Percentiles rank a stretch among this genome's conserved stretches.
These are phyloP conservation scores for Blastomyces emzantsi DNA, from an alignment of 2,329 filamentous ascomycete species.

Conservation along the genomic window DNA sequence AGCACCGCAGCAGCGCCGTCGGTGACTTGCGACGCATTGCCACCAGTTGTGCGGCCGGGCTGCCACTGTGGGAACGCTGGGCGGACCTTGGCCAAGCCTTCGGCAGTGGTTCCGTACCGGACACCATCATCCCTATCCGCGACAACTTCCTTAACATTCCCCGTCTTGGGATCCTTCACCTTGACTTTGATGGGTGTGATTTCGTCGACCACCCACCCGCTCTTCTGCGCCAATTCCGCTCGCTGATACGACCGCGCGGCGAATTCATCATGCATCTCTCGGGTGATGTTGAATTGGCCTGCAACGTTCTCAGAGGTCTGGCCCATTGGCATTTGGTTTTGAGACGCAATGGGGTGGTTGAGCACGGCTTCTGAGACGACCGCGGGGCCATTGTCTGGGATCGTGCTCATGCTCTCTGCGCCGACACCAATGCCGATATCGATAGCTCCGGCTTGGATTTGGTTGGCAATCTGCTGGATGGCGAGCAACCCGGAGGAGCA, in stretches of 20 bases:
- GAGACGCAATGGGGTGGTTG: slow-evolving; percentile 63
- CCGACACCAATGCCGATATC: slow-evolving; percentile 84
- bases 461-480: slow-evolving; percentile 84
- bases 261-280: slow-evolving; percentile 69
- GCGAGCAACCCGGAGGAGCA: slow-evolving; percentile 85
- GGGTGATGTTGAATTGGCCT: slow-evolving; percentile 60
- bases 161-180: slow-evolving; percentile 78
- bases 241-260: slow-evolving; percentile 80
- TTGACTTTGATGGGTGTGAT: slow-evolving; percentile 75
- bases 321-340: slow-evolving; percentile 94
- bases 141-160: slow-evolving; percentile 66
- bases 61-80: slow-evolving; percentile 67
- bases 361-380: slow-evolving; percentile 79
- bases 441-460: slow-evolving; percentile 81
- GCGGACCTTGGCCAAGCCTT: slow-evolving; percentile 74
- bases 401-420: slow-evolving; percentile 84
- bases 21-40: slow-evolving; percentile 86
- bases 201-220: slow-evolving; percentile 77
- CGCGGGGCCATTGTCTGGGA: slow-evolving; percentile 71
- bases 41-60: slow-evolving; percentile 80
- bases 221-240: slow-evolving; percentile 68
- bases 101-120: slow-evolving; percentile 69
- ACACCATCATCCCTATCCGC: slow-evolving; percentile 79
- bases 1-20: slow-evolving; percentile 87
- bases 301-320: slow-evolving; percentile 89